Evolutionary conservation across 495 filamentous ascomycete species (phyloP), one percentile per base, ranked within the genome.

Genomic region (Usnea hakonensis): DNA sequence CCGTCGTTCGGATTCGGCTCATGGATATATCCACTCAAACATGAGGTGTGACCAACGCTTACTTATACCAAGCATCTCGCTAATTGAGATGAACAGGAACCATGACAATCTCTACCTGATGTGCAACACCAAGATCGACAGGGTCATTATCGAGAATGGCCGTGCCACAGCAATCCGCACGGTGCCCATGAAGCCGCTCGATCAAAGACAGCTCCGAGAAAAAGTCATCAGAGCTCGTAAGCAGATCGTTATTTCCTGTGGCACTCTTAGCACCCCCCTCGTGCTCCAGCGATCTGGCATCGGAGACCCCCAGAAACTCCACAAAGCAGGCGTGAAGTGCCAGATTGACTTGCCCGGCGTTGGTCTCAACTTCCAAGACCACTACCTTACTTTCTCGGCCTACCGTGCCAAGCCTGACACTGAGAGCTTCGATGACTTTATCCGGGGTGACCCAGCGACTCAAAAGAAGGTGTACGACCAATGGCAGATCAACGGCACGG

Each of bases 301-400:
- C 53, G 78, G 74, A 59, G 84, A 91, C 72, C 82, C 88, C n/a
- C 79, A 86, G 71, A 91, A 89, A 74, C 80, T 93, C 26, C 83
- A 81, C 60, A 78, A 78, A 40, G 87, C 79, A 33, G 87, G 89
- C 13, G 85, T 91, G 60, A 76, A 86, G 75, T 87, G 87, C 21
- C 74, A 89, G 19, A 81, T 91, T 61, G 81, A 93, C 66, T 83
- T 91, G n/a, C 89, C 89, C 0, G 89, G 89, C 41, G 88, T 93
- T 56, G 89, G 88, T 60, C 78, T 86, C 36, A 91, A 91, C 73
- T 91, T 90, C 81, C 89, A 91, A 70, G 88, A 91, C 72, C 89
- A 93, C 65, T 90, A 94, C 70, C 81, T 94, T 37, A 90, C 87
- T 3, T 91, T 92, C 71, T 83, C 88, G 5, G 80, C 83, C 52